phyloP scores from a whole-genome alignment of 768 basidiomycete genomes.

The Lentinula edodes region DNA sequence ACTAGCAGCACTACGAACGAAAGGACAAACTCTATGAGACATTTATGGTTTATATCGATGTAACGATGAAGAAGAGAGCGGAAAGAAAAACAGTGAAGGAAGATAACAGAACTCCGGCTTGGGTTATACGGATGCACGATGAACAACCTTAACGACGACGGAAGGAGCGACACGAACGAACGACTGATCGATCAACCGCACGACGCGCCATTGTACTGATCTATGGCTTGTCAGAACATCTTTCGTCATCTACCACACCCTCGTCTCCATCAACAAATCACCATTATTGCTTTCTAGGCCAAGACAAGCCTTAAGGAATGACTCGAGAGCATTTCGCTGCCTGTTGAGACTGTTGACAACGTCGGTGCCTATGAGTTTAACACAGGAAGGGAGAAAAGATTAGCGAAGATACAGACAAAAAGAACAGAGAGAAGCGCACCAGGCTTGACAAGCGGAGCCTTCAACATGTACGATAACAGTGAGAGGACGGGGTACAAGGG shows the following conservation, averaged over 20 bases:
- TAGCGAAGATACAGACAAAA: background rate
- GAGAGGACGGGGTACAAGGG: slow-evolving; percentile 90
- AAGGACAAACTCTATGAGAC: too few relatives aligned
- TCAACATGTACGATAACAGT: slow-evolving; percentile 94
- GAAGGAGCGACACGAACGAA: background rate
- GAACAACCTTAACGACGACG: too few relatives aligned
- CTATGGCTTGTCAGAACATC: slow-evolving; percentile 14
- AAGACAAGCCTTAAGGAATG: slow-evolving; percentile 91
- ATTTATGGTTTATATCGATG: too few relatives aligned
- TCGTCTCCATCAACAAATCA: slow-evolving; percentile 82
- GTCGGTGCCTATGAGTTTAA: slow-evolving; percentile 50
- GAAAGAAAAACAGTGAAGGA: too few relatives aligned
- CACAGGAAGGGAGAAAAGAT: background rate
- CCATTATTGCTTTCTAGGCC: slow-evolving; percentile 70
- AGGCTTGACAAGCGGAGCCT: slow-evolving; percentile 95
- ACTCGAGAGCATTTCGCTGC: slow-evolving; percentile 91
- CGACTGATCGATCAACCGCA: background rate
- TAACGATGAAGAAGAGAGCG: too few relatives aligned
- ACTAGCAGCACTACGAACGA: too few relatives aligned
- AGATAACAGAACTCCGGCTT: too few relatives aligned
- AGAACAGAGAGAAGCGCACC: slow-evolving; percentile 30
- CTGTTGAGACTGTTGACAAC: slow-evolving; percentile 94
- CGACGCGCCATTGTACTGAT: too few relatives aligned
- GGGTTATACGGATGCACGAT: too few relatives aligned
- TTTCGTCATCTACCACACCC: slow-evolving; percentile 89